Evolutionary conservation across 129 eudicot species (phyloP).

Genomic region (Chrysanthemum lavandulifolium): DNA sequence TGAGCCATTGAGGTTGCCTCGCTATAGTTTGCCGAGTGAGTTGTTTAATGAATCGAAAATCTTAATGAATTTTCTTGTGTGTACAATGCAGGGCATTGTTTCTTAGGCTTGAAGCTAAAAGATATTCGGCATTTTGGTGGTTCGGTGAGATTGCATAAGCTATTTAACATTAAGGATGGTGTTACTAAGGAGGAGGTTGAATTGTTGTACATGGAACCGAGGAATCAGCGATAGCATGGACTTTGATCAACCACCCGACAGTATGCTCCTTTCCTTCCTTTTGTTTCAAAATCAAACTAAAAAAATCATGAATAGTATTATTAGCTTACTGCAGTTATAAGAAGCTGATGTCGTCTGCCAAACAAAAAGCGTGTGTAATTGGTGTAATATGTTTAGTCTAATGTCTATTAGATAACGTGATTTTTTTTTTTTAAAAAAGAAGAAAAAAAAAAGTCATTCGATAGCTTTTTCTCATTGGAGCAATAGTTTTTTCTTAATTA

Average conservation of each 20-base stretch:
- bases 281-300: not conserved
- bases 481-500: too few species aligned
- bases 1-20: too few species aligned
- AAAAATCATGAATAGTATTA: not conserved
- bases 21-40: too few species aligned
- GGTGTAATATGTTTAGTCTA: too few species aligned
- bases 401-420: too few species aligned
- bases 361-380: too few species aligned
- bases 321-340: not conserved
- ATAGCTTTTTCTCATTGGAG: too few species aligned
- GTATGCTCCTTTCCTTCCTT: slow-evolving; percentile 46
- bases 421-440: too few species aligned
- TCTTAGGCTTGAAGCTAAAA: not conserved
- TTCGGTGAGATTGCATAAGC: not conserved
- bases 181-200: slow-evolving; percentile 61
- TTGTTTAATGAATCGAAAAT: not conserved
- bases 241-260: slow-evolving; percentile 68
- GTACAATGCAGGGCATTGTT: not conserved
- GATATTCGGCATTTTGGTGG: not conserved
- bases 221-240: slow-evolving; percentile 55
- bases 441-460: too few species aligned
- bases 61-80: not conserved
- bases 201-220: slow-evolving; percentile 71
- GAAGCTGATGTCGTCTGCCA: not conserved
- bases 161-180: slow-evolving; percentile 32